phyloP scores from a whole-genome alignment of 2,329 filamentous ascomycete species.

The Phialophora tarda region DNA sequence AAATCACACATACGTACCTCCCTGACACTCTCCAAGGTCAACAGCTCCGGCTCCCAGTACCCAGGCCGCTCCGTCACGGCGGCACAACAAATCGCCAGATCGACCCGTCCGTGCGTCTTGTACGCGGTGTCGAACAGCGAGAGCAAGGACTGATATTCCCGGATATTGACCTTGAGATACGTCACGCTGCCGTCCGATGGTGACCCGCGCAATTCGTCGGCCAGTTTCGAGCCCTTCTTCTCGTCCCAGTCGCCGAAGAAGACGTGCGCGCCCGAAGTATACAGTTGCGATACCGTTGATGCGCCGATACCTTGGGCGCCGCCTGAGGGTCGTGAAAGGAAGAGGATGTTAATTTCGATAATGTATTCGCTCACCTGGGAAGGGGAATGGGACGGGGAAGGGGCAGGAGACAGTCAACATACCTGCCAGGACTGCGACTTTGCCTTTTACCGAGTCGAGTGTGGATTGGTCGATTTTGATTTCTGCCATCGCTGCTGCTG shows the following conservation, averaged over 20 bases:
- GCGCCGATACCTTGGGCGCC: slow-evolving; percentile 55
- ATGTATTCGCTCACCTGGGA: no score
- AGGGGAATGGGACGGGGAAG: no score
- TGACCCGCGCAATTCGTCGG: slow-evolving; percentile 26
- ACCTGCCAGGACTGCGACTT: slow-evolving; percentile 36
- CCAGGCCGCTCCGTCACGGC: slow-evolving; percentile 50
- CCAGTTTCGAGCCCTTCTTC: slow-evolving; percentile 40
- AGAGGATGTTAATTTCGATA: neutral
- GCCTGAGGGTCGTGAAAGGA: slow-evolving; percentile 17
- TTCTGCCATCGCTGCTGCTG: slow-evolving; percentile 11
- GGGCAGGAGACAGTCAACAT: neutral
- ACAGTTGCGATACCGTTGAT: slow-evolving; percentile 49
- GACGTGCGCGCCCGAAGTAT: slow-evolving; percentile 49
- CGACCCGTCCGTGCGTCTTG: slow-evolving; percentile 52
- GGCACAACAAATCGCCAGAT: slow-evolving; percentile 57
- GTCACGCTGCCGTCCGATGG: slow-evolving; percentile 32
- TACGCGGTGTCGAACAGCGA: slow-evolving; percentile 55
- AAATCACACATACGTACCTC: slow-evolving; percentile 27
- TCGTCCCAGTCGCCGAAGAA: slow-evolving; percentile 51
- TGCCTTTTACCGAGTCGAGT: slow-evolving; percentile 31
- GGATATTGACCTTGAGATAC: slow-evolving; percentile 48
- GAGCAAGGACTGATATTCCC: slow-evolving; percentile 53
- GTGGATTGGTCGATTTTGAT: slow-evolving; percentile 26
- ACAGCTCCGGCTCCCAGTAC: slow-evolving; percentile 34
- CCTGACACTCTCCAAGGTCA: slow-evolving; percentile 33